These are phyloP conservation scores for Solanum ossicruentum DNA, from an alignment of 257 asterid genomes.

Conservation along the genomic window DNA sequence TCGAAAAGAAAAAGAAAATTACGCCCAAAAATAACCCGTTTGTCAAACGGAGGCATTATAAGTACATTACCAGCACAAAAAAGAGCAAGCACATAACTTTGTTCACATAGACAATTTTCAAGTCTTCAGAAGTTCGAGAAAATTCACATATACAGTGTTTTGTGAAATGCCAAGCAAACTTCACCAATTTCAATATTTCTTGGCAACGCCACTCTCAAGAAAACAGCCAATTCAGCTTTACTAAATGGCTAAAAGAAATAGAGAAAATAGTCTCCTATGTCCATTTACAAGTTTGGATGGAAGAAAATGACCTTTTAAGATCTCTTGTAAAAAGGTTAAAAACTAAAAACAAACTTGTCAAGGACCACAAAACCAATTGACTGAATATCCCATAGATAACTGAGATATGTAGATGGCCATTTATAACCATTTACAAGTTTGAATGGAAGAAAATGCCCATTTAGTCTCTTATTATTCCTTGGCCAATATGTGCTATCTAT, in stretches of 20 bases:
- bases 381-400: neutral
- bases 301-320: too few relatives aligned
- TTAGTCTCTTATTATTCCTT: too few relatives aligned
- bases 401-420: neutral
- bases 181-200: neutral
- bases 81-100: neutral
- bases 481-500: too few relatives aligned
- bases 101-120: neutral
- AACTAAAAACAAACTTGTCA: too few relatives aligned
- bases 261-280: too few relatives aligned
- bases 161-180: neutral
- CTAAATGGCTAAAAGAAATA: neutral
- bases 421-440: too few relatives aligned
- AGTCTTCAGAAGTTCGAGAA: neutral
- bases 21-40: neutral
- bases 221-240: neutral
- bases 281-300: too few relatives aligned
- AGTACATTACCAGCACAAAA: neutral
- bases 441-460: too few relatives aligned
- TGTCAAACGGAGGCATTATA: neutral
- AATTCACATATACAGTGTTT: neutral
- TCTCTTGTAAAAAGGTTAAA: too few relatives aligned
- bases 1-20: neutral
- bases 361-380: too few relatives aligned
- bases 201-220: neutral